Percentiles rank a stretch among this genome's conserved stretches.
These are phyloP conservation scores for Nicotiana benthamiana DNA, from an alignment of 257 asterid species.

Conservation along the genomic window DNA sequence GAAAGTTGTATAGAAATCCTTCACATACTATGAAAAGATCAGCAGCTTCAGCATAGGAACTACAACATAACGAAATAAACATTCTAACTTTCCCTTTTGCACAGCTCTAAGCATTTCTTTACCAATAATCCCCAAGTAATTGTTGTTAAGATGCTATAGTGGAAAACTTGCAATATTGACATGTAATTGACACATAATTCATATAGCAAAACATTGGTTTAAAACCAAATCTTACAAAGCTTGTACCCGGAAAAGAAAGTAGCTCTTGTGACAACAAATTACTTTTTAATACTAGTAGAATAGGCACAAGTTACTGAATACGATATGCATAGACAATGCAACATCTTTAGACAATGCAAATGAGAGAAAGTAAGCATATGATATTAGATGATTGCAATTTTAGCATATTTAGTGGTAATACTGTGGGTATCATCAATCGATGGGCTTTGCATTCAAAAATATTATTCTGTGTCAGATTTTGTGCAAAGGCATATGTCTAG, in stretches of 20 bases:
- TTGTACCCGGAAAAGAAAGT: not conserved
- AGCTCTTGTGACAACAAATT: not conserved
- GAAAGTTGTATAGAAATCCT: not conserved
- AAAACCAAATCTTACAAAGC: not conserved
- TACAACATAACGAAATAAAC: not conserved
- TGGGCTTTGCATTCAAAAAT: not conserved
- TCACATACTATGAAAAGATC: not conserved
- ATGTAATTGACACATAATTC: not conserved
- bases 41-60: not conserved
- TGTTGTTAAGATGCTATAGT: not conserved
- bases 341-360: not conserved
- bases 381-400: not conserved
- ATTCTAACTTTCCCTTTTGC: not conserved
- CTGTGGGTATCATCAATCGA: not conserved
- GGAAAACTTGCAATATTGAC: not conserved
- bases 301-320: not conserved
- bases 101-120: not conserved
- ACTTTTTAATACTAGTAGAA: not conserved
- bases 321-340: not conserved
- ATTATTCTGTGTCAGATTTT: not conserved
- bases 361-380: not conserved
- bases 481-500: not conserved
- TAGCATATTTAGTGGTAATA: not conserved
- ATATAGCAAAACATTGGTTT: not conserved
- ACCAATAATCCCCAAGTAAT: not conserved